Base-by-base conservation (phyloP, 169 alveolate species). In the Ophryocystis elektroscirrha region DNA sequence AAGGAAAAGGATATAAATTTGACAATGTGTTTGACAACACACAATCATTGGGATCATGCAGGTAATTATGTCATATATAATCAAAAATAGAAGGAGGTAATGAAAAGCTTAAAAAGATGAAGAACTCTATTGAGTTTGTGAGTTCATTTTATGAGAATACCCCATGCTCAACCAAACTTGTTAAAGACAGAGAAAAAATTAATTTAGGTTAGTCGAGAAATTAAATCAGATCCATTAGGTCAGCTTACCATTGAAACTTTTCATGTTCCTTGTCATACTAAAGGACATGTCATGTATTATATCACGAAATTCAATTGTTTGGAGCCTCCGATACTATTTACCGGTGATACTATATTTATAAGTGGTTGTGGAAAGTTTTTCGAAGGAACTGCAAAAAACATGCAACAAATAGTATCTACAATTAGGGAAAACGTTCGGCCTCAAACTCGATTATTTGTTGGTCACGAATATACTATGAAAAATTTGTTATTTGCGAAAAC, bases 331-430 rank as follows among this genome's bases (percentile, higher is more conserved):
- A 49, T 37, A 4, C 27, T 68, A 7, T 67, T 67, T 45, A 63
- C 84, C 43, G 85, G 96, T 1, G 96, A 87, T 54, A 87, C 96
- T 1, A 36, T 87, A 1, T 87, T 87, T 53, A 65, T 87, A 5
- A 93, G 85, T 15, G 95, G 96, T 0, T 83, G 93, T 53, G 96
- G 96, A 0, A 61, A 87, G 30, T 85, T 85, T 64, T 87, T 87
- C 61, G 96, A 87, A 62, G 96, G 96, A 3, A 48, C 59, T 29
- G 89, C 88, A 24, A 54, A 30, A 24, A 61, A 65, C 53, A 85
- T 86, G 91, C 53, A 58, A 3, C 70, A 51, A 32, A 69, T 71
- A 19, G 48, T 79, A 43, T 52, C 59, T 18, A 49, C 50, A 35
- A 61, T 81, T 23, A 53, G 65, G 25, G 56, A 56, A 43, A 43